These are phyloP conservation scores for Acanthochlamys bracteata DNA, from an alignment of 106 monocot species.

Conservation along the genomic window DNA sequence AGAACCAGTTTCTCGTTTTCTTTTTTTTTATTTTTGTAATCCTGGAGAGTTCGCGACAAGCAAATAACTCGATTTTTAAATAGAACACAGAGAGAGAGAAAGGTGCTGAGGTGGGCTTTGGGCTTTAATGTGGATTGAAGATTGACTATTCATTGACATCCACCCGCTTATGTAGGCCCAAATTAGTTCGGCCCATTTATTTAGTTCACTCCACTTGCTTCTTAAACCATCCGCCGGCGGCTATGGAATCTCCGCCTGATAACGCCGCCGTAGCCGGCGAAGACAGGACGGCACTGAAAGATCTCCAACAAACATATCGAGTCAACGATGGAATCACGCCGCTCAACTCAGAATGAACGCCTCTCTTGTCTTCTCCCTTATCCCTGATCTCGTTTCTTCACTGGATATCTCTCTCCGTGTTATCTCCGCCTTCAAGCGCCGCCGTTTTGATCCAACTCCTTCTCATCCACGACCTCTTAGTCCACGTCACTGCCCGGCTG, in stretches of 20 bases:
- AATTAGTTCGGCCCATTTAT: too few species aligned
- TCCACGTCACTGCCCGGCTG: slow-evolving; percentile 19
- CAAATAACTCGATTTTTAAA: too few species aligned
- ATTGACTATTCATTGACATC: too few species aligned
- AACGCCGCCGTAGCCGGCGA: slow-evolving; percentile 19
- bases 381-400: slow-evolving; percentile 64
- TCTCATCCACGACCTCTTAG: slow-evolving; percentile 2
- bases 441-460: slow-evolving; percentile 43
- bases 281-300: slow-evolving; percentile 33
- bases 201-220: too few species aligned
- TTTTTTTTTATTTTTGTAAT: background rate
- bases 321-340: slow-evolving; percentile 37
- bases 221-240: background rate
- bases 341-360: slow-evolving; percentile 35
- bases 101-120: too few species aligned
- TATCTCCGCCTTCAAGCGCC: slow-evolving; percentile 75
- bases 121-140: too few species aligned
- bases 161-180: too few species aligned
- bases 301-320: slow-evolving; percentile 36
- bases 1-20: background rate
- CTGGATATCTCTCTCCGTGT: slow-evolving; percentile 65
- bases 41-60: too few species aligned
- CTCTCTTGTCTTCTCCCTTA: slow-evolving; percentile 55
- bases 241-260: background rate
- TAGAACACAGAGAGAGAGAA: too few species aligned